Base-by-base conservation (phyloP, 1,284 basidiomycete genomes). In the Boletellus deceptivus region DNA sequence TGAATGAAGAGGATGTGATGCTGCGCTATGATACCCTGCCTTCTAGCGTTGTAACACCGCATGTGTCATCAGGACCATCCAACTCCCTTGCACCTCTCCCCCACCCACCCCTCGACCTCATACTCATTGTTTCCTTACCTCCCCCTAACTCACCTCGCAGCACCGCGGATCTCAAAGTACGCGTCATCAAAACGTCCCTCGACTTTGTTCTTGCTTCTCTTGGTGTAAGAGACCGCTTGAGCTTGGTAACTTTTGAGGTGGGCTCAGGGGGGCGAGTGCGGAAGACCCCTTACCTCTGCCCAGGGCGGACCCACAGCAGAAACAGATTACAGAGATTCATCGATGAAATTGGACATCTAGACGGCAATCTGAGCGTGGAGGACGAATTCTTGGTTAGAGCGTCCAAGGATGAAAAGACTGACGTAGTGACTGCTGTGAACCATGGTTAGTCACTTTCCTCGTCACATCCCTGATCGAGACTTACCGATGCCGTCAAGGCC, bases 371-470 rank as follows among this genome's bases (percentile, higher is more conserved):
- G 62, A 67, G 52, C 54, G 68, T 56, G 48, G 73, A 80, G 46
- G 89, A 91, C 61, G 86, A 87, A 63, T 95, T 93, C 67, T 70
- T 86, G 64, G 82, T 91, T n/a, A 74, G 83, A 49, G 82, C 82
- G 6, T 80, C 82, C 51, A 86, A 84, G 59, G 93, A 97, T 20
- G 93, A 96, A 70, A 89, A 91, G 69, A 91, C 91, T 14, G 93
- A 96, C 67, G 93, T 98, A n/a, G 91, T 96, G 13, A 94, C 93
- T 7, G 95, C 93, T 16, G 89, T 96, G 53, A 98, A 98, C 65
- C 86, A 93, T 61, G 91, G 90, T 86, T 49, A 54, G 83, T 71
- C 9, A 43, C 44, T 14, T 31, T 49, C 44, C 17, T 35, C 17
- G 8, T 34, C 25, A 18, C 40, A 6, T 17, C 24, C 17, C 16